phyloP scores from a whole-genome alignment of 2,329 filamentous ascomycete species.

The Talaromyces albobiverticillius region DNA sequence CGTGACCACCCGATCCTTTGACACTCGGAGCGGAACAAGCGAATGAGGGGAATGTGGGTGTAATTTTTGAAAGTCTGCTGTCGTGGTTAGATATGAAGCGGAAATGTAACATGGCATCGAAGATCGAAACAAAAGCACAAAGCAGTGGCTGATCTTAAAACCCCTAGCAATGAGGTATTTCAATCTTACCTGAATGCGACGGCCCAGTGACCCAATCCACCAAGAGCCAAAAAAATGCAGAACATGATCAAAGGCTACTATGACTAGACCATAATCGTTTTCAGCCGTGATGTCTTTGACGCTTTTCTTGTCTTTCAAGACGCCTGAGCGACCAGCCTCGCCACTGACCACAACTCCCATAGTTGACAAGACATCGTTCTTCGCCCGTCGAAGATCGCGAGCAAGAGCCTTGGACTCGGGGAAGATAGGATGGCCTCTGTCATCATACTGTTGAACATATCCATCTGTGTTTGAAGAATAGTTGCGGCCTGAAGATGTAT shows the following conservation, averaged over 20 bases:
- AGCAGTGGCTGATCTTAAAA: too few species aligned
- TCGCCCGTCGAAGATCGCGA: conserved; percentile 43
- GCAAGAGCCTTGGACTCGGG: conserved; percentile 37
- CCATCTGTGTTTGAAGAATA: conserved; percentile 31
- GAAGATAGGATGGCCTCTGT: conserved; percentile 47
- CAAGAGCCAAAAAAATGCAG: conserved; percentile 40
- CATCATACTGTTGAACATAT: conserved; percentile 49
- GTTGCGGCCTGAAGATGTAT: conserved; percentile 20
- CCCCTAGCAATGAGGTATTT: too few species aligned
- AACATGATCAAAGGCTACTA: conserved; percentile 41
- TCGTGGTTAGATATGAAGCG: neutral
- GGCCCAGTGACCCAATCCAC: conserved; percentile 39
- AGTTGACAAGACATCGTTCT: conserved; percentile 50
- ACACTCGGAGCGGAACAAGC: conserved; percentile 37
- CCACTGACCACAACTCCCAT: conserved; percentile 48
- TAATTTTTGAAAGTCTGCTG: conserved; percentile 39
- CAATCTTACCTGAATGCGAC: conserved; percentile 40
- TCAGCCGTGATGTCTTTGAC: conserved; percentile 37
- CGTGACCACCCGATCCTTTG: conserved; percentile 30
- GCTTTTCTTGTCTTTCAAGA: conserved; percentile 37
- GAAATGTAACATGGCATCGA: neutral
- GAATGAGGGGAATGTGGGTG: conserved; percentile 32
- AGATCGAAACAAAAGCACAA: too few species aligned
- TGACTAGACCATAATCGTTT: conserved; percentile 42
- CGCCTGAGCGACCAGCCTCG: conserved; percentile 34